These are phyloP conservation scores for Austroboletus niveus DNA, from an alignment of 1,284 basidiomycete genomes.

Conservation along the genomic window DNA sequence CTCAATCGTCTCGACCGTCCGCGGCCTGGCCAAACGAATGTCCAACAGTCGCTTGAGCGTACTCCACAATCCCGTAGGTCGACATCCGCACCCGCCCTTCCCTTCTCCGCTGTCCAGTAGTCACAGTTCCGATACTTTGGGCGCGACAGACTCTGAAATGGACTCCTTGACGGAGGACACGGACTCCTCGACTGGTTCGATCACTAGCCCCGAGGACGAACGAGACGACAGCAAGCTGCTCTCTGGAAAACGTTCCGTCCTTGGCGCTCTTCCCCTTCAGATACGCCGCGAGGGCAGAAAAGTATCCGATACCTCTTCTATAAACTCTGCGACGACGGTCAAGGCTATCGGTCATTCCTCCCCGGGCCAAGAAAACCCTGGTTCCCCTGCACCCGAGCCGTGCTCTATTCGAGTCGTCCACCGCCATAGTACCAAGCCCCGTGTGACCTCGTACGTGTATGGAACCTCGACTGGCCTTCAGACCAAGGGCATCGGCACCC, in stretches of 20 bases:
- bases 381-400: constrained; percentile 12
- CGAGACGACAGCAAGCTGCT: constrained; percentile 39
- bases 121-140: constrained; percentile 42
- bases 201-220: constrained; percentile 50
- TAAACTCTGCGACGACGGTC: constrained; percentile 41
- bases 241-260: constrained; percentile 37
- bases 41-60: constrained; percentile 39
- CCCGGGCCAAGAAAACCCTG: constrained; percentile 22
- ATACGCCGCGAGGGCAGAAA: constrained; percentile 48
- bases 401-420: constrained; percentile 30
- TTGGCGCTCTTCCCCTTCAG: constrained; percentile 44
- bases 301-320: constrained; percentile 54
- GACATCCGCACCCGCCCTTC: constrained; percentile 13
- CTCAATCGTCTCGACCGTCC: constrained; percentile 45
- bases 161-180: constrained; percentile 63
- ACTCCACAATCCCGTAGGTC: constrained; percentile 15
- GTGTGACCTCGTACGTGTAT: constrained; percentile 31
- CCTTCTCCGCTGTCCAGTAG: constrained; percentile 40
- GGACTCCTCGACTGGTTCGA: constrained; percentile 57
- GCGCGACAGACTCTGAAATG: constrained; percentile 57
- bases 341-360: constrained; percentile 24
- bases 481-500: constrained; percentile 10
- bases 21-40: constrained; percentile 53
- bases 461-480: constrained; percentile 20
- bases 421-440: constrained; percentile 24